Percentiles rank a stretch among this genome's conserved stretches.
phyloP scores from a whole-genome alignment of 2,329 filamentous ascomycete species.

The Claviceps maximensis region DNA sequence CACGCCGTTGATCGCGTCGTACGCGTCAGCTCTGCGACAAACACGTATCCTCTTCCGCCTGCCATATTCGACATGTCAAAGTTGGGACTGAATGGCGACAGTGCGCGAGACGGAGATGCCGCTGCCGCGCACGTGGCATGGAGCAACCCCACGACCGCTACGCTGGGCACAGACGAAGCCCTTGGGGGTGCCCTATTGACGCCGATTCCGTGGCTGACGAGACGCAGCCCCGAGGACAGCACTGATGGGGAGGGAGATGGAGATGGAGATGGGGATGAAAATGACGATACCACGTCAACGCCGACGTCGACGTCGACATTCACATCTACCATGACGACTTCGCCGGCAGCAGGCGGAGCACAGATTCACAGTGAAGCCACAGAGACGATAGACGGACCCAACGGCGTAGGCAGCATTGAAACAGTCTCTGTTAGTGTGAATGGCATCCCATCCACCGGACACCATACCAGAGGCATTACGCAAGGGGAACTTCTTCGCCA shows the following conservation, averaged over 20 bases:
- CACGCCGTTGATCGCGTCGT: constrained; percentile 84
- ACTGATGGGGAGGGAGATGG: constrained; percentile 8
- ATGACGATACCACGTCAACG: constrained; percentile 8
- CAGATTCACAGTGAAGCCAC: constrained; percentile 57
- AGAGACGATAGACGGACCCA: constrained; percentile 69
- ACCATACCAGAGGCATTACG: constrained; percentile 46
- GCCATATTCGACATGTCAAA: constrained; percentile 45
- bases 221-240: constrained; percentile 20
- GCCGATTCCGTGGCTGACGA: constrained; percentile 77
- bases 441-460: constrained; percentile 43
- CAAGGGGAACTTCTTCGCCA: constrained; percentile 79
- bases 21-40: constrained; percentile 71
- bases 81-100: constrained; percentile 48
- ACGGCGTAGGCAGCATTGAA: constrained; percentile 66
- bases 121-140: constrained; percentile 28
- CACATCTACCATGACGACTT: too few species aligned
- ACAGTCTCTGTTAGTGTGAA: constrained; percentile 68
- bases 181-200: constrained; percentile 84
- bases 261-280: constrained; percentile 11
- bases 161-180: constrained; percentile 72
- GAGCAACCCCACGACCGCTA: constrained; percentile 31
- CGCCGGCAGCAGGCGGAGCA: constrained; percentile 17
- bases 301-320: constrained; percentile 1
- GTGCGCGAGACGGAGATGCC: not conserved
- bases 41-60: constrained; percentile 70